phyloP scores from a whole-genome alignment of 2,329 filamentous ascomycete species.

The Aspergillus sp. region DNA sequence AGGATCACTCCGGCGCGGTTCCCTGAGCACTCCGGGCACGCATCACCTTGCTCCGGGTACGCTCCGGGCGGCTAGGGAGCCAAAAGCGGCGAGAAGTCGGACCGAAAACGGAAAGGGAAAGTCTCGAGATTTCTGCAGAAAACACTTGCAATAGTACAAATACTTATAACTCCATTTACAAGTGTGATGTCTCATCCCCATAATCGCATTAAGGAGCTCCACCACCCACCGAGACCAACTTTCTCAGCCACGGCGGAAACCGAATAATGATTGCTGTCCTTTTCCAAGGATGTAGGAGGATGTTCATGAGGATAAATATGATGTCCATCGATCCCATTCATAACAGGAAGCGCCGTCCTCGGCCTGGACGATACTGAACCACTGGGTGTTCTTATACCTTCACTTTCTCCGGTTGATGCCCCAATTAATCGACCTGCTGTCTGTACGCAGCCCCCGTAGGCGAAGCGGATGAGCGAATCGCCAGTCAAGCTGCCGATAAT shows the following conservation, averaged over 20 bases:
- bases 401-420: conserved; percentile 11
- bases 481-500: conserved; percentile 55
- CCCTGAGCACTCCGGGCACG: too few species aligned
- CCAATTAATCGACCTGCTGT: conserved; percentile 47
- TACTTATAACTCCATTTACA: neutral
- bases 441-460: conserved; percentile 53
- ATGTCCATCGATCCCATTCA: conserved; percentile 35
- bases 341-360: conserved; percentile 19
- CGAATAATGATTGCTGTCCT: neutral
- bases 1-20: too few species aligned
- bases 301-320: conserved; percentile 12
- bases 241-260: neutral
- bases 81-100: too few species aligned
- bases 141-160: too few species aligned
- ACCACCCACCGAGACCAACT: neutral
- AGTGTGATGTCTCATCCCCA: neutral
- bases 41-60: too few species aligned
- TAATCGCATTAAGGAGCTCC: neutral
- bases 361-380: conserved; percentile 10
- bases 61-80: too few species aligned
- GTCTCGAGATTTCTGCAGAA: too few species aligned
- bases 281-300: neutral
- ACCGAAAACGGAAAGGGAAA: too few species aligned
- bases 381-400: conserved; percentile 3
- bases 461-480: conserved; percentile 54